These are phyloP conservation scores for Nothophoma quercina DNA, from an alignment of 2,329 filamentous ascomycete genomes.

Conservation along the genomic window DNA sequence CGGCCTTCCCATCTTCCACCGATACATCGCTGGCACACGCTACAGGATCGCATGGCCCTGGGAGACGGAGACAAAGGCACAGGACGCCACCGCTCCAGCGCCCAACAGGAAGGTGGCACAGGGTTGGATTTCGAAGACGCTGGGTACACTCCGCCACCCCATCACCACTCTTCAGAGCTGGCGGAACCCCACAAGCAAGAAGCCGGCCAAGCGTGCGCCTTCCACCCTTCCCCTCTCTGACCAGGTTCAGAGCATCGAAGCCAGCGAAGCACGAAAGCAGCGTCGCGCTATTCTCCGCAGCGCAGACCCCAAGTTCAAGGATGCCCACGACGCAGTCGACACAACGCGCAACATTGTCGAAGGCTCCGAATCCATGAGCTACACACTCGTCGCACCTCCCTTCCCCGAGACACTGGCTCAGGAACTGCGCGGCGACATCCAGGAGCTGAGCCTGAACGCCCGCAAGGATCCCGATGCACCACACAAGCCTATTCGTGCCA, in stretches of 20 bases:
- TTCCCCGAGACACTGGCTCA: slow-evolving; percentile 82
- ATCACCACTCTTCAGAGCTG: slow-evolving; percentile 27
- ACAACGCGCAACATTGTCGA: slow-evolving; percentile 81
- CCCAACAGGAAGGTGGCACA: slow-evolving; percentile 20
- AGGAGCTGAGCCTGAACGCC: slow-evolving; percentile 71
- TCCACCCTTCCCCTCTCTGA: slow-evolving; percentile 13
- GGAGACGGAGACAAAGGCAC: slow-evolving; percentile 29
- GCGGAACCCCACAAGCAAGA: slow-evolving; percentile 19
- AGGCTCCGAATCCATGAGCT: slow-evolving; percentile 64
- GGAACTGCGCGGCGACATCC: slow-evolving; percentile 76
- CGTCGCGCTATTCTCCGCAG: slow-evolving; percentile 20
- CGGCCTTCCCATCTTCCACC: slow-evolving; percentile 41
- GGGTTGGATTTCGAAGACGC: slow-evolving; percentile 22
- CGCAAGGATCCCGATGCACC: slow-evolving; percentile 47
- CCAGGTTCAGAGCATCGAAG: slow-evolving; percentile 22
- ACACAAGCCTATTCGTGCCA: slow-evolving; percentile 10
- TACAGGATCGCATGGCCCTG: slow-evolving; percentile 43
- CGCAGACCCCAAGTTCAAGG: slow-evolving; percentile 16
- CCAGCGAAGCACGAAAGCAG: slow-evolving; percentile 16
- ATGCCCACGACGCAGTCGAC: slow-evolving; percentile 62
- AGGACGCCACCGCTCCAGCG: slow-evolving; percentile 9
- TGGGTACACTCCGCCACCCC: slow-evolving; percentile 27
- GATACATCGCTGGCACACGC: slow-evolving; percentile 47
- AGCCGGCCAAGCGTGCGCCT: slow-evolving; percentile 1
- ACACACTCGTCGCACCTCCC: slow-evolving; percentile 76